Base-by-base conservation (phyloP, 768 basidiomycete genomes). In the Suillus tomentosus region DNA sequence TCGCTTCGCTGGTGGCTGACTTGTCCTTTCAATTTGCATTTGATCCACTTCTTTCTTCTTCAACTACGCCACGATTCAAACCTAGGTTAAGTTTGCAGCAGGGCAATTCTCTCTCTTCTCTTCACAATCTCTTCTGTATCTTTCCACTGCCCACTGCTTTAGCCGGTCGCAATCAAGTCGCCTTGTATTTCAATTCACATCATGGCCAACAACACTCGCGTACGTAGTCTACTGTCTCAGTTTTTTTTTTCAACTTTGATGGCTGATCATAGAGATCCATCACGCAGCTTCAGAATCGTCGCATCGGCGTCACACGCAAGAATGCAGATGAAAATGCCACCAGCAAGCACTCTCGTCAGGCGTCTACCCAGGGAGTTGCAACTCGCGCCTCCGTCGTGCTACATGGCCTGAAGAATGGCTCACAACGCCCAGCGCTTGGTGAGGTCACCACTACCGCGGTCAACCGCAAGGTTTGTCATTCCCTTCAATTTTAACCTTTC, bases 291-390 rank as follows among this genome's bases (percentile, higher is more conserved):
- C 86, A 89, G 63, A 81, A 87, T 78, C 88, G 91, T 70, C 86
- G 91, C 69, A 78, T 83, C 55, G 79, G 86, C 68, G 78, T 84
- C 68, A 87, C 87, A 74, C 89, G 91, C 70, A 84, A 81, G 74
- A 91, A 89, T 75, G 85, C 79, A 65, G 92, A 93, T 74, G 92
- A 93, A 79, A 92, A 94, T 72, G 89, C 91, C 57, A 83, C 82
- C 71, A 85, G 83, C 69, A 85, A 80, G 76, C 88, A 91, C 71
- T 71, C 82, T 42, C 88, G 90, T 64, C 88, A 90, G 69, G 68
- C 81, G 19, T 89, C 88, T 19, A 72, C 80, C 42, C 69, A 75
- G 60, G 70, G 79, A 58, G 84, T 82, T 50, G 77, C 85, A 51
- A 79, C 83, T 63, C 86, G 88, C 60, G 78, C 84, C 67, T 70